Percentiles rank a stretch among this genome's conserved stretches.
Conservation (phyloP, 345 rosid species). For the Xanthoceras sorbifolium region DNA sequence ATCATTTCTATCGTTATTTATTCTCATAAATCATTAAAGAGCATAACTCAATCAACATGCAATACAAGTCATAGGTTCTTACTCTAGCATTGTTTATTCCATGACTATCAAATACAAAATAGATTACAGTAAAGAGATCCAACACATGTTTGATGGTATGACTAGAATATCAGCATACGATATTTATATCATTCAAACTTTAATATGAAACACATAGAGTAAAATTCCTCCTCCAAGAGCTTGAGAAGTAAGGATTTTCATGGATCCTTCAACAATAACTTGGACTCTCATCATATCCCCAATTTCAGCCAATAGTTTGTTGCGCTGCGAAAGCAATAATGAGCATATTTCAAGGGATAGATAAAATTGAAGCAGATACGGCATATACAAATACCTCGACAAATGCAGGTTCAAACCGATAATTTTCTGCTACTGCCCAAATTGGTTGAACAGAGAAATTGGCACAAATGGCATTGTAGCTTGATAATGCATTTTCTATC, state of each 20-base stretch:
- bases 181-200: not conserved
- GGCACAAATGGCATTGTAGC: constrained; percentile 52
- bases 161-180: not conserved
- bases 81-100: not conserved
- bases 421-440: constrained; percentile 96
- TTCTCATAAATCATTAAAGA: no score
- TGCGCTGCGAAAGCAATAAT: constrained; percentile 56
- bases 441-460: constrained; percentile 51
- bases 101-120: not conserved
- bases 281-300: constrained; percentile 92
- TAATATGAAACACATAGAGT: constrained; percentile 44
- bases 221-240: constrained; percentile 89
- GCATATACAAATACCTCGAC: constrained; percentile 57
- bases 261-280: constrained; percentile 90
- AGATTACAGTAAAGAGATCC: not conserved
- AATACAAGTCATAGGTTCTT: no score
- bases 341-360: constrained; percentile 25
- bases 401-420: constrained; percentile 91
- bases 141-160: not conserved
- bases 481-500: constrained; percentile 68
- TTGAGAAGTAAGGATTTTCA: constrained; percentile 97
- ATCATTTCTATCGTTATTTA: no score
- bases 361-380: constrained; percentile 12
- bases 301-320: constrained; percentile 63
- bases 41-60: no score